These are phyloP conservation scores for Cyberlindnera xylosilytica DNA, from an alignment of 805 yeast species.

Conservation along the genomic window DNA sequence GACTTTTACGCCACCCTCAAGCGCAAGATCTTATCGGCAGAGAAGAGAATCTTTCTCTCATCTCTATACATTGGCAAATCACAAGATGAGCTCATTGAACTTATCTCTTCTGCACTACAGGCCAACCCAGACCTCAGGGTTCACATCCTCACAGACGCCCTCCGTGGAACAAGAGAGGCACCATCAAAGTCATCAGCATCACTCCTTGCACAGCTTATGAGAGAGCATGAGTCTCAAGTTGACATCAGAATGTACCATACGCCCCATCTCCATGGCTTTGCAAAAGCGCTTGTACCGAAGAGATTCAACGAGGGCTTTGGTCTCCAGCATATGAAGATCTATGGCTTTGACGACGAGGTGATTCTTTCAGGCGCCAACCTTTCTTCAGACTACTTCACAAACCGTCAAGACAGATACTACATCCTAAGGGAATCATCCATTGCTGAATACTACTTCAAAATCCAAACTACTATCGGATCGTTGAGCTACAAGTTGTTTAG, in stretches of 20 bases:
- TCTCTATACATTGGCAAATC: slow-evolving; percentile 83
- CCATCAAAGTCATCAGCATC: slow-evolving; percentile 79
- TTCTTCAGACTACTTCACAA: slow-evolving; percentile 87
- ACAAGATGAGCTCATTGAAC: slow-evolving; percentile 70
- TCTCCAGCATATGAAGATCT: slow-evolving; percentile 94
- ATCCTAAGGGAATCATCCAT: slow-evolving; percentile 55
- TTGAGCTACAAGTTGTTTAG: slow-evolving; percentile 66
- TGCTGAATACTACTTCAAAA: slow-evolving; percentile 68
- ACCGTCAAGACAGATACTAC: slow-evolving; percentile 92
- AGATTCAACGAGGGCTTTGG: slow-evolving; percentile 90
- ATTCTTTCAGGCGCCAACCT: slow-evolving; percentile 89
- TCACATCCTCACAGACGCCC: slow-evolving; percentile 76
- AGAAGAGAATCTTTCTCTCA: slow-evolving; percentile 70
- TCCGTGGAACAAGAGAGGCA: slow-evolving; percentile 90
- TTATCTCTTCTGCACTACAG: slow-evolving; percentile 57
- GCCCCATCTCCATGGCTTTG: slow-evolving; percentile 73
- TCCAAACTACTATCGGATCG: slow-evolving; percentile 65
- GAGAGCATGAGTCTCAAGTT: slow-evolving; percentile 65
- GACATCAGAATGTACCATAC: slow-evolving; percentile 86
- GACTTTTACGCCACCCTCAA: slow-evolving; percentile 70
- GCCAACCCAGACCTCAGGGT: slow-evolving; percentile 62
- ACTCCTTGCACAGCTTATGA: slow-evolving; percentile 61
- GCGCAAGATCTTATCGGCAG: slow-evolving; percentile 57
- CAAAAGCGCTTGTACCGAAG: slow-evolving; percentile 65
- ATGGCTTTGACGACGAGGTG: slow-evolving; percentile 91